phyloP scores from a whole-genome alignment of 129 eudicot species.

The Kitagawia praeruptora region DNA sequence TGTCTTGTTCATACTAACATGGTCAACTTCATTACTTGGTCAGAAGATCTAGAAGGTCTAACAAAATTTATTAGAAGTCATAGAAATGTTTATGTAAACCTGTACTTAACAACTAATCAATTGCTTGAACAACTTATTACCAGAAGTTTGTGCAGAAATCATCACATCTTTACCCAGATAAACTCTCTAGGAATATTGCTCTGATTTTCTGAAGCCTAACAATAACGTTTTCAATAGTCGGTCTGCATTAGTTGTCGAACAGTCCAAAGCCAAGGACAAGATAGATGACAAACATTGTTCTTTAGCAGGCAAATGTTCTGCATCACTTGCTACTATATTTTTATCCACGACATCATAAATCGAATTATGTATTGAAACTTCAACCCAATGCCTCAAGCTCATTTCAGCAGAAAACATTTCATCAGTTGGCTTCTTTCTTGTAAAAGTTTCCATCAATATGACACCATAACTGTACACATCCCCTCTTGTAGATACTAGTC shows the following conservation, averaged over 20 bases:
- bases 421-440: slow-evolving; percentile 24
- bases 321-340: slow-evolving; percentile 5
- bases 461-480: slow-evolving; percentile 31
- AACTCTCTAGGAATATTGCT: not conserved
- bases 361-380: slow-evolving; percentile 2
- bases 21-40: too few species aligned
- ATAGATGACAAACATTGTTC: slow-evolving; percentile 1
- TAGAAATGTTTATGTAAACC: too few species aligned
- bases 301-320: not conserved
- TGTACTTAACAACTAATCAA: too few species aligned
- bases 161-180: too few species aligned
- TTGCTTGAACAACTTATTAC: too few species aligned
- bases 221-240: slow-evolving; percentile 10
- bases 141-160: too few species aligned
- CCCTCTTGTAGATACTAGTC: slow-evolving; percentile 22
- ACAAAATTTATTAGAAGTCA: too few species aligned
- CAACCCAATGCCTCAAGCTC: slow-evolving; percentile 23
- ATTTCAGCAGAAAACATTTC: slow-evolving; percentile 12
- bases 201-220: slow-evolving; percentile 2
- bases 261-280: slow-evolving; percentile 17
- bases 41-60: too few species aligned
- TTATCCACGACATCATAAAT: slow-evolving; percentile 18
- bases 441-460: slow-evolving; percentile 25
- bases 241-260: slow-evolving; percentile 12
- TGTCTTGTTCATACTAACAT: too few species aligned